Percentiles rank a stretch among this genome's conserved stretches.
phyloP scores from a whole-genome alignment of 257 asterid species.

The Solanum piurae region DNA sequence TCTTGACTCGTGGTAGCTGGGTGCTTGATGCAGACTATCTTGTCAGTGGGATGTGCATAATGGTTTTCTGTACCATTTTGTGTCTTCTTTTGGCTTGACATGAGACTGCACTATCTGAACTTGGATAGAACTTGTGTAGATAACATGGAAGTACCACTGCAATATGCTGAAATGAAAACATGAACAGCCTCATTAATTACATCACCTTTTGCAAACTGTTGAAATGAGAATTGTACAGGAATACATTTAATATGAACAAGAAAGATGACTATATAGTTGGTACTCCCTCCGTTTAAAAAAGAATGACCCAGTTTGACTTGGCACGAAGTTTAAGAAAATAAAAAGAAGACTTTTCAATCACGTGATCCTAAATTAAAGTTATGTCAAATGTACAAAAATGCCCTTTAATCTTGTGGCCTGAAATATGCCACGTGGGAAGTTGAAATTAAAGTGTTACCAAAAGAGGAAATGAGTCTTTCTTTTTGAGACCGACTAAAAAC shows the following conservation, averaged over 20 bases:
- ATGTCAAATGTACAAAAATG: not conserved
- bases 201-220: not conserved
- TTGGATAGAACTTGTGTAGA: not conserved
- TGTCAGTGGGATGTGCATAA: not conserved
- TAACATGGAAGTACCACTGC: not conserved
- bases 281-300: not conserved
- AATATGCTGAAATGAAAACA: not conserved
- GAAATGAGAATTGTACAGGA: not conserved
- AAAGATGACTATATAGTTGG: not conserved
- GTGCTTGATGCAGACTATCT: not conserved
- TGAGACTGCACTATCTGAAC: not conserved
- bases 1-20: not conserved
- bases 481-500: not conserved
- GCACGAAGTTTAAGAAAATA: not conserved
- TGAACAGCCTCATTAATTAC: not conserved
- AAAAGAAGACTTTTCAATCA: not conserved
- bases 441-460: not conserved
- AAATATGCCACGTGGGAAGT: not conserved
- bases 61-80: not conserved
- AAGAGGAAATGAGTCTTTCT: not conserved
- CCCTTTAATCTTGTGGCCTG: not conserved
- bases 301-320: not conserved
- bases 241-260: not conserved
- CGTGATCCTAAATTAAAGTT: not conserved
- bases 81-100: not conserved